Conservation (phyloP, 2,329 filamentous ascomycete species). For the Xylariomycetidae sp. region DNA sequence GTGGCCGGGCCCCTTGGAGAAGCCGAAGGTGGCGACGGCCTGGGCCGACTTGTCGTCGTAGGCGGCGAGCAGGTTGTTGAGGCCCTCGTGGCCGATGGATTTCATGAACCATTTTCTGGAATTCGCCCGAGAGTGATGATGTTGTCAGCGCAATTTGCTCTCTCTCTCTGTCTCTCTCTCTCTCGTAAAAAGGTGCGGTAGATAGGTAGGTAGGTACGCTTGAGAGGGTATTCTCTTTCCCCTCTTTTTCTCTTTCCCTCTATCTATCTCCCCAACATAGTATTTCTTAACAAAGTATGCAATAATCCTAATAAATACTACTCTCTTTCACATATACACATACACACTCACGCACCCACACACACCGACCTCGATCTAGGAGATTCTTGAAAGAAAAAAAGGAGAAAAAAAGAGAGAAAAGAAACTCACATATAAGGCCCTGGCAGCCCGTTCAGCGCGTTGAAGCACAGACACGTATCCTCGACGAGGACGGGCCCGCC, state of each 20-base stretch:
- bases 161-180: neutral
- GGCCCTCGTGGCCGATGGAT: slow-evolving; percentile 72
- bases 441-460: slow-evolving; percentile 83
- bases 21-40: slow-evolving; percentile 94
- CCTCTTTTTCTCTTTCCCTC: neutral
- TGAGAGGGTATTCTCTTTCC: no score
- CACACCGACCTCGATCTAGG: no score
- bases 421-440: slow-evolving; percentile 84
- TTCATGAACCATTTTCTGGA: slow-evolving; percentile 90
- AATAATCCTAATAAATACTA: no score
- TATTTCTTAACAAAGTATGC: neutral
- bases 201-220: no score
- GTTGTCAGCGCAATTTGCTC: neutral
- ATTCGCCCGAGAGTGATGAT: neutral
- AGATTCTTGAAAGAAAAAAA: neutral
- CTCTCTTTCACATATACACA: no score
- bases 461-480: slow-evolving; percentile 92
- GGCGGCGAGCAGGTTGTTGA: slow-evolving; percentile 85
- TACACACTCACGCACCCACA: no score
- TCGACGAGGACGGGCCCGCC: slow-evolving; percentile 78
- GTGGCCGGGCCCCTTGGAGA: slow-evolving; percentile 77
- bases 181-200: no score
- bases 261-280: neutral
- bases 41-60: slow-evolving; percentile 89
- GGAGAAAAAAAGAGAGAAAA: slow-evolving; percentile 1